Evolutionary conservation across 768 basidiomycete species (phyloP).

Genomic region (Tubosaeta brunneosetosa): DNA sequence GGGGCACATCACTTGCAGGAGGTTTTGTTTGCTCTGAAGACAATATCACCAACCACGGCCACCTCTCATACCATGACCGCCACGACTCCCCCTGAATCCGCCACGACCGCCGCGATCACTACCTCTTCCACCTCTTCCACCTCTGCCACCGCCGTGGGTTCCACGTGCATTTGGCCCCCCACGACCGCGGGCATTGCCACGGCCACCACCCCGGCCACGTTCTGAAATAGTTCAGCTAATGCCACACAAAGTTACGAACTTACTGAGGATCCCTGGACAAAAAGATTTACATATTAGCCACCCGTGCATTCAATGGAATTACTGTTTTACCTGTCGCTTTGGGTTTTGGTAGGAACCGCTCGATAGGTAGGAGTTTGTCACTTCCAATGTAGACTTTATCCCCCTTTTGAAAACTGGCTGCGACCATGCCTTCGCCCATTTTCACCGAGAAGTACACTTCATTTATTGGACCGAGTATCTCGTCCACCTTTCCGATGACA

Average conservation of each 20-base stretch:
- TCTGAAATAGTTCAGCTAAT: conserved; percentile 37
- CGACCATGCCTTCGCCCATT: conserved; percentile 94
- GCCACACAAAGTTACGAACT: conserved; percentile 4
- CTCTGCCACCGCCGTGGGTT: conserved; percentile 34
- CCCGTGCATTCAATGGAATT: conserved; percentile 5
- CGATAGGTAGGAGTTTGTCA: conserved; percentile 96
- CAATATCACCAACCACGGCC: conserved; percentile 45
- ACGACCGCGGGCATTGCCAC: conserved; percentile 25
- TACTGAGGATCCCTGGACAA: conserved; percentile 27
- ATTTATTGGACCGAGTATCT: conserved; percentile 98
- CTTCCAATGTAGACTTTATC: conserved; percentile 97
- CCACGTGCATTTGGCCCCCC: conserved; percentile 29
- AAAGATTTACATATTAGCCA: not conserved
- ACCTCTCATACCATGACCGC: conserved; percentile 42
- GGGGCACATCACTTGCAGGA: not conserved
- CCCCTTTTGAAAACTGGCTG: conserved; percentile 92
- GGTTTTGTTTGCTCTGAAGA: not conserved
- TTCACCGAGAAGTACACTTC: conserved; percentile 98
- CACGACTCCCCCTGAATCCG: conserved; percentile 44
- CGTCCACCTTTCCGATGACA: conserved; percentile 94
- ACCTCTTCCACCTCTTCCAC: conserved; percentile 36
- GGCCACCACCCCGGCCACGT: conserved; percentile 39
- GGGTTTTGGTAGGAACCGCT: conserved; percentile 95
- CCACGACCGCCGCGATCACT: conserved; percentile 41
- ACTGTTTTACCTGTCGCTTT: conserved; percentile 69